phyloP scores from a whole-genome alignment of 2,329 filamentous ascomycete genomes.

The Dactylellina cionopaga region DNA sequence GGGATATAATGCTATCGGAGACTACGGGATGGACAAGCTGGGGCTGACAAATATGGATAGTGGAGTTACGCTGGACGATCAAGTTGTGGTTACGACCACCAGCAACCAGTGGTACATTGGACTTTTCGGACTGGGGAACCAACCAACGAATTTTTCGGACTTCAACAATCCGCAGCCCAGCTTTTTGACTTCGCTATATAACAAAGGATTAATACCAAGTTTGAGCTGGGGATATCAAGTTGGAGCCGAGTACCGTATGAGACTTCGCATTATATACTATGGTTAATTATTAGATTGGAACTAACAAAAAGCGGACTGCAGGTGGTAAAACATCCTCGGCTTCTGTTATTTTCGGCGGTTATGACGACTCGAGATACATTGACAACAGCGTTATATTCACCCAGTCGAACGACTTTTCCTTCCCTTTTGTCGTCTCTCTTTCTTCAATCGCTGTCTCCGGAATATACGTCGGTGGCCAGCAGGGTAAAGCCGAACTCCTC shows the following conservation, averaged over 20 bases:
- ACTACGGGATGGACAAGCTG: slow-evolving; percentile 36
- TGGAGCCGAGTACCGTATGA: slow-evolving; percentile 45
- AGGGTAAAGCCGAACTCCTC: slow-evolving; percentile 30
- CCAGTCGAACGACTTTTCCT: slow-evolving; percentile 22
- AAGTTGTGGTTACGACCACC: slow-evolving; percentile 31
- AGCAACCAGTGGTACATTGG: slow-evolving; percentile 35
- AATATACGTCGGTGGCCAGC: slow-evolving; percentile 30
- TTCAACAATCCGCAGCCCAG: slow-evolving; percentile 47
- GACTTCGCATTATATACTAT: neutral
- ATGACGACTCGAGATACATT: slow-evolving; percentile 29
- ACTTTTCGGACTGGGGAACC: slow-evolving; percentile 39
- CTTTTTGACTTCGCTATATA: slow-evolving; percentile 41
- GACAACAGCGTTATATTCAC: slow-evolving; percentile 42
- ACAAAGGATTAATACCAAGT: slow-evolving; percentile 35
- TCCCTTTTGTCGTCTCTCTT: slow-evolving; percentile 28
- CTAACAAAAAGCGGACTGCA: slow-evolving; percentile 2
- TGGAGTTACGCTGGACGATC: slow-evolving; percentile 20
- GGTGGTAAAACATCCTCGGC: slow-evolving; percentile 14
- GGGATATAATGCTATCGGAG: slow-evolving; percentile 28
- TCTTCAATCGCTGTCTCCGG: slow-evolving; percentile 37
- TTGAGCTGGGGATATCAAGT: slow-evolving; percentile 48
- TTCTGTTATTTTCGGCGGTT: slow-evolving; percentile 38
- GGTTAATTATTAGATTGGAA: too few relatives aligned
- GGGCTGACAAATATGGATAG: slow-evolving; percentile 35
- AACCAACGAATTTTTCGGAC: slow-evolving; percentile 45